Conservation (phyloP, 768 basidiomycete genomes). For the Naganishia kalamii region DNA sequence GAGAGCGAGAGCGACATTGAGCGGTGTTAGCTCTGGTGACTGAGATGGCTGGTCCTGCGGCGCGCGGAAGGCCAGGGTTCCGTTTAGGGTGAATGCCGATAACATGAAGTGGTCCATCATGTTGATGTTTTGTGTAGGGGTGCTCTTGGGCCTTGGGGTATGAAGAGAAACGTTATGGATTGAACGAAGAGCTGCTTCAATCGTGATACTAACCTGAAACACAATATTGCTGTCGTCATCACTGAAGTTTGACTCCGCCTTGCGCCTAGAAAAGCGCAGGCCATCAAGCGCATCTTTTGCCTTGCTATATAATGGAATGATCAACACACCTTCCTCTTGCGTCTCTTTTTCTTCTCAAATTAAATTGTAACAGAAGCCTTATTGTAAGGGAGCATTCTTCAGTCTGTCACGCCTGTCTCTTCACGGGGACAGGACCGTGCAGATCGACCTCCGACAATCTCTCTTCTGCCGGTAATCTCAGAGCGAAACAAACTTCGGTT, state of each 20-base stretch:
- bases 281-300: not conserved
- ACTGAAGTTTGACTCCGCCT: not conserved
- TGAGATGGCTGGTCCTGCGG: conserved; percentile 3
- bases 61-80: not conserved
- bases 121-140: not conserved
- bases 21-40: conserved; percentile 55
- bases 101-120: not conserved
- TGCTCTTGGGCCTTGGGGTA: not conserved
- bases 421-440: too few species aligned
- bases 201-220: conserved; percentile 3
- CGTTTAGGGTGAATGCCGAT: not conserved
- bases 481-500: not conserved
- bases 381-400: conserved; percentile 24
- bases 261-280: not conserved
- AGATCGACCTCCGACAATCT: conserved; percentile 13
- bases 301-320: not conserved
- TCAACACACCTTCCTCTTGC: too few species aligned
- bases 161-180: not conserved
- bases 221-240: conserved; percentile 13
- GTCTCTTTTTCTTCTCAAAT: conserved; percentile 5
- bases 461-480: conserved; percentile 26
- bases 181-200: too few species aligned
- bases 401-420: not conserved
- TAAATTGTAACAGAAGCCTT: conserved; percentile 27
- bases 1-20: conserved; percentile 69